Conservation (phyloP, 805 yeast genomes). For the Ogataea trehalophila region DNA sequence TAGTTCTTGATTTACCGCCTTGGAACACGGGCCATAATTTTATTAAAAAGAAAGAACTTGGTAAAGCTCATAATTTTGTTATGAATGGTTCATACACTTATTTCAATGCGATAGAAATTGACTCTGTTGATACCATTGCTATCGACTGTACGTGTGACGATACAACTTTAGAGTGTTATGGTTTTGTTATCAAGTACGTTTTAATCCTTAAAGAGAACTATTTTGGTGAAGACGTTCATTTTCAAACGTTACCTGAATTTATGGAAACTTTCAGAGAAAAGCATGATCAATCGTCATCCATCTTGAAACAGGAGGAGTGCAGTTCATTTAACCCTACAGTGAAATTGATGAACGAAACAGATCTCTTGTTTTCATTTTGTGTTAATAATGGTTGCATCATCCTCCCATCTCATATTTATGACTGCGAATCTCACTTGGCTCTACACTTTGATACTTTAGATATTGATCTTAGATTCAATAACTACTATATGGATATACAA, state of each 20-base stretch:
- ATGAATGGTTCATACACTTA: constrained; percentile 65
- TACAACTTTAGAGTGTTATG: constrained; percentile 69
- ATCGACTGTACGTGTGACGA: constrained; percentile 62
- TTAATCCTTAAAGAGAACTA: constrained; percentile 80
- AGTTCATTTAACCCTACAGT: constrained; percentile 1
- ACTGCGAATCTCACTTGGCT: constrained; percentile 51
- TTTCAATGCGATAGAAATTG: constrained; percentile 53
- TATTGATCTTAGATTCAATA: constrained; percentile 79
- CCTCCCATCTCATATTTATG: constrained; percentile 70
- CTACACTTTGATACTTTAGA: constrained; percentile 61
- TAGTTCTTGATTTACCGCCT: constrained; percentile 74
- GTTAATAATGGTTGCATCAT: constrained; percentile 67
- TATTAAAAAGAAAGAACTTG: constrained; percentile 56
- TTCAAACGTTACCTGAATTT: constrained; percentile 83
- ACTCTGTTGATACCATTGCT: constrained; percentile 63
- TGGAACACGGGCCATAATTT: constrained; percentile 88
- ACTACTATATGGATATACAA: constrained; percentile 91
- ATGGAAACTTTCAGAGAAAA: constrained; percentile 28
- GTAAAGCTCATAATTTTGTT: constrained; percentile 57
- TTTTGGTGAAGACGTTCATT: constrained; percentile 81
- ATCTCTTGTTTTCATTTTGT: constrained; percentile 66
- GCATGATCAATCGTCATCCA: neutral
- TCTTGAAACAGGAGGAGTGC: constrained; percentile 3
- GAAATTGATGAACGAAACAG: constrained; percentile 67
- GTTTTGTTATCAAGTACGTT: constrained; percentile 71